Evolutionary conservation across 176 grass and related monocot genomes (phyloP), one percentile per base, ranked within the genome.

Genomic region (Miscanthus lutarioriparius): DNA sequence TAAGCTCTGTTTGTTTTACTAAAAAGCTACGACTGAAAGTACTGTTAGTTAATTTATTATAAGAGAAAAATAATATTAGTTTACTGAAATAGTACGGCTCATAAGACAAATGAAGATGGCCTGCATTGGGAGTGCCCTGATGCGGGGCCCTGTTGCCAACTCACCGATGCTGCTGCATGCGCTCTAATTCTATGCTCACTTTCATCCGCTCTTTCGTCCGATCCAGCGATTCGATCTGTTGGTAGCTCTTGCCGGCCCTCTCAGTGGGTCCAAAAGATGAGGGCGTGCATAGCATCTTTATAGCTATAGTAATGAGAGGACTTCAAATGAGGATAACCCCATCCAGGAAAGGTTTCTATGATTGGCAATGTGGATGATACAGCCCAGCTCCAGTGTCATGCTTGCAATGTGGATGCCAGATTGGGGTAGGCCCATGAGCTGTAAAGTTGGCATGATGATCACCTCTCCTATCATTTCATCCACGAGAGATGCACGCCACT

Each of bases 391-490:
- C 37, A 59, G 16, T 62, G 37, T 38, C n/a, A 38, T 79, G 62
- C 37, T 67, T 79, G 74, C 59, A 61, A 37, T 37, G 36, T 84
- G 80, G 69, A 40, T 53, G n/a, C 30, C 43, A 64, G 69, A 37
- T 80, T 69, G 80, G 67, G 74, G 67, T 83, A 59, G 33, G 49
- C 10, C 68, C 85, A 25, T 79, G 80, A 79, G 80, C 80, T 83
- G 80, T 74, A 87, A 87, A 75, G 68, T 26, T 66, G 7, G 8
- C 47, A 51, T 35, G 38, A 39, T 33, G 37, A 62, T 80, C 67
- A 2, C 26, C 15, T 5, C 5, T 30, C 26, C 4, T 75, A 63
- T 28, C 19, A 61, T 83, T 19, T 68, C 79, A 45, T 35, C 41
- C 28, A 40, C 36, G 32, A 35, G 25, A 73, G 40, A 51, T 44